Percentiles rank a stretch among this genome's conserved stretches.
Evolutionary conservation across 139 green algal genomes (phyloP).

Genomic region (Penium margaritaceum): DNA sequence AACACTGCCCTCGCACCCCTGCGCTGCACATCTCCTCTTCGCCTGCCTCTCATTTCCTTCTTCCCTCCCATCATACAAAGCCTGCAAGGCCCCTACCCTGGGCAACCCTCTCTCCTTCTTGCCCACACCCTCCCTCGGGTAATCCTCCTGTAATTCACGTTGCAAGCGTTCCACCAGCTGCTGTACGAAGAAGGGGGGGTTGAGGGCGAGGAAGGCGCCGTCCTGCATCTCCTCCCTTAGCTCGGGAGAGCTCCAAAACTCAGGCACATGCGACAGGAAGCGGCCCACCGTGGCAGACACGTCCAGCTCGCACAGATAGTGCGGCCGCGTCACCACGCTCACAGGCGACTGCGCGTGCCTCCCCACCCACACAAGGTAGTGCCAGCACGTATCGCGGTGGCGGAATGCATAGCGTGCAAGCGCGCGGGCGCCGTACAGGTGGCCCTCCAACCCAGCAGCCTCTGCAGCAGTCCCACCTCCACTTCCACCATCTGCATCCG

Average conservation of each 20-base stretch:
- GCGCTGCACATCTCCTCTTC: too few relatives aligned
- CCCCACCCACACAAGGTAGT: constrained; percentile 59
- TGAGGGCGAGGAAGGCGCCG: constrained; percentile 3
- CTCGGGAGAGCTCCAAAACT: constrained; percentile 19
- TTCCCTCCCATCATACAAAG: too few relatives aligned
- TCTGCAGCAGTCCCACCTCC: background rate
- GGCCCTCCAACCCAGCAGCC: background rate
- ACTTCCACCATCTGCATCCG: background rate
- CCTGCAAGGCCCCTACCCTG: too few relatives aligned
- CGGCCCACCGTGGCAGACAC: constrained; percentile 24
- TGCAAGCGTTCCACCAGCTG: constrained; percentile 8
- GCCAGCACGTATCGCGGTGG: constrained; percentile 52
- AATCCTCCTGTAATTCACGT: background rate
- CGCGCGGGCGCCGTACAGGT: constrained; percentile 50
- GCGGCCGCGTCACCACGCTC: constrained; percentile 59
- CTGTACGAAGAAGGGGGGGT: constrained; percentile 14
- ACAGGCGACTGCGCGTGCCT: constrained; percentile 67
- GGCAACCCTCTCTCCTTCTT: too few relatives aligned
- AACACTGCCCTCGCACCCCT: too few relatives aligned
- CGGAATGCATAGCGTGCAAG: constrained; percentile 58
- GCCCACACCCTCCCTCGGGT: too few relatives aligned
- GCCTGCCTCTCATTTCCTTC: too few relatives aligned
- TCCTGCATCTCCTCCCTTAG: background rate
- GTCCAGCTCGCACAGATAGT: constrained; percentile 73
- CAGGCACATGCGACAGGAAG: constrained; percentile 10